Evolutionary conservation across 352 stramenopile genomes (phyloP).

Genomic region (Phytophthora niederhauseri): DNA sequence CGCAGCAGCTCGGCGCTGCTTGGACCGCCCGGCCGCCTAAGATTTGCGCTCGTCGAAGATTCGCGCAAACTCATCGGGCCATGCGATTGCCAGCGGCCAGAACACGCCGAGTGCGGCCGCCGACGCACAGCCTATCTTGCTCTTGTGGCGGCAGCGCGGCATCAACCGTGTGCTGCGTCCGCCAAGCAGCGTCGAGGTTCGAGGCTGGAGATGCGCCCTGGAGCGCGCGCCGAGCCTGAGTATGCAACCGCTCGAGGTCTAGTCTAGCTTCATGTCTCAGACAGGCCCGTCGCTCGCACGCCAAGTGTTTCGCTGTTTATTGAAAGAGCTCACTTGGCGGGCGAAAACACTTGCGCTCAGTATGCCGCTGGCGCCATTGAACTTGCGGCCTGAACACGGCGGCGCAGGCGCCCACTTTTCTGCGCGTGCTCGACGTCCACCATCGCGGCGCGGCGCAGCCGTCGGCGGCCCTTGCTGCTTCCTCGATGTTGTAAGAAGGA

Average conservation of each 20-base stretch:
- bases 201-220: background rate
- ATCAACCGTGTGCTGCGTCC: background rate
- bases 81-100: background rate
- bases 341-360: conserved; percentile 14
- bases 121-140: background rate
- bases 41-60: background rate
- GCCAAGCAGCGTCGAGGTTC: conserved; percentile 1
- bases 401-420: conserved; percentile 10
- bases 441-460: background rate
- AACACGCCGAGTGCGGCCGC: background rate
- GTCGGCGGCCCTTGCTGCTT: background rate
- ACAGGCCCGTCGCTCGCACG: conserved; percentile 4
- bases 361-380: conserved; percentile 17
- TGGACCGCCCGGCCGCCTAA: background rate
- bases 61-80: background rate
- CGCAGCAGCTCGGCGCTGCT: background rate
- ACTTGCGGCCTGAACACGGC: conserved; percentile 21
- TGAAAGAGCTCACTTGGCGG: background rate
- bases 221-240: background rate
- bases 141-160: background rate
- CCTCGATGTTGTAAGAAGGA: background rate
- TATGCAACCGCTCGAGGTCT: conserved; percentile 11
- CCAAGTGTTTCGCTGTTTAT: conserved; percentile 14
- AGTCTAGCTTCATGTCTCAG: conserved; percentile 25
- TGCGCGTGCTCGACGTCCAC: conserved; percentile 2